Evolutionary conservation across 1,284 basidiomycete genomes (phyloP).

Genomic region (Trametes sp.): DNA sequence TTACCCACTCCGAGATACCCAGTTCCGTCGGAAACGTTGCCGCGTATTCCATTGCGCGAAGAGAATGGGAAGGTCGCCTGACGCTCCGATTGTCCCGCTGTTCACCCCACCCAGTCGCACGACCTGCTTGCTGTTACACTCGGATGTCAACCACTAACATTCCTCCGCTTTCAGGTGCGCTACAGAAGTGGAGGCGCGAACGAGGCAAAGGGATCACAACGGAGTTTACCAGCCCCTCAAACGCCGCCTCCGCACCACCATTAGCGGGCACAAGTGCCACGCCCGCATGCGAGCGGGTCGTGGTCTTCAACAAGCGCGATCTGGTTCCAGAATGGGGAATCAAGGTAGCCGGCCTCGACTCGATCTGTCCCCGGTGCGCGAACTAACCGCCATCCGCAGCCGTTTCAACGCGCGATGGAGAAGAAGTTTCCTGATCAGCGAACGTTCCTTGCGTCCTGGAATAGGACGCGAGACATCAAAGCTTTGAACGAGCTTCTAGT

Average conservation of each 20-base stretch:
- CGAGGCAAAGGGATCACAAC: conserved; percentile 50
- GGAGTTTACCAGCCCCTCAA: not conserved
- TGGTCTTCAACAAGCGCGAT: conserved; percentile 95
- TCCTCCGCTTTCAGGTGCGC: conserved; percentile 52
- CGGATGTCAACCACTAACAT: no score
- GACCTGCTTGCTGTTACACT: no score
- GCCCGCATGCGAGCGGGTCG: conserved; percentile 78
- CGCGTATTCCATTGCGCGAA: not conserved
- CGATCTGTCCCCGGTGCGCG: conserved; percentile 10
- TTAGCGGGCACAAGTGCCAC: conserved; percentile 27
- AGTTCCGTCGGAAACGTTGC: not conserved
- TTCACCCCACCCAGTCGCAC: no score
- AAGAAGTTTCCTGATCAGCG: conserved; percentile 72
- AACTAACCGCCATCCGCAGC: conserved; percentile 48
- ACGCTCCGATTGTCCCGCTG: no score
- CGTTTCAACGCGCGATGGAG: conserved; percentile 73
- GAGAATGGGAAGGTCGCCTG: not conserved
- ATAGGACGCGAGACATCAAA: conserved; percentile 68
- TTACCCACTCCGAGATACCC: no score
- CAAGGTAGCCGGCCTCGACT: conserved; percentile 62
- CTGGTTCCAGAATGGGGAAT: conserved; percentile 87
- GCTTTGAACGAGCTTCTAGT: conserved; percentile 70
- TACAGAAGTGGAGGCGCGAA: conserved; percentile 69
- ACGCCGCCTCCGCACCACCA: conserved; percentile 10
- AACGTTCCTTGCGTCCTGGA: conserved; percentile 75